Evolutionary conservation across 1,284 basidiomycete species (phyloP), one percentile per base, ranked within the genome.

Genomic region (Lentinus polychrous): DNA sequence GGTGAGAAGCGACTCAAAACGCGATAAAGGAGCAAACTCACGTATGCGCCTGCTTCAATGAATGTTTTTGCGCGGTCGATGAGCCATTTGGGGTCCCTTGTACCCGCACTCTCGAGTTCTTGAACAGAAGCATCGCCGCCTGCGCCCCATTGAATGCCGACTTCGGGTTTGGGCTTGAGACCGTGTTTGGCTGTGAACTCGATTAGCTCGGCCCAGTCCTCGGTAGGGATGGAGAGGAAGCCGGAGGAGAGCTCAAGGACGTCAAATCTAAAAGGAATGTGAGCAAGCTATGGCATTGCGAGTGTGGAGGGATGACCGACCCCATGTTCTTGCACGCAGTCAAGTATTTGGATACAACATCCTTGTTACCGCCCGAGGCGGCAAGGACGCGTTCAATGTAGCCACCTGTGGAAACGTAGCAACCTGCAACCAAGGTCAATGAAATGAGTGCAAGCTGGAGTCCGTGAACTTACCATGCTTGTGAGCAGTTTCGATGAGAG

Each of bases 211-310:
- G 68, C 60, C 72, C 70, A 75, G 49, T 64, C 74, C 8, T 71
- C 66, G 1, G 68, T 66, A 1, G 71, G 73, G 49, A 75, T 70
- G 22, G 71, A 72, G 22, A 75, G 58, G 54, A 76, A 74, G 12
- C 70, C 70, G 10, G 71, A 70, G 0, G 74, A 74, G 24, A 73
- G 57, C 55, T 72, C 69, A 2, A 73, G 52, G 5, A 74, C 70
- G 56, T 71, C 71, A 54, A 73, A 70, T 14, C 66, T 69, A 46
- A n/a, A 20, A 18, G 5, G 38, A 23, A 20, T 20, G 5, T 14
- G 17, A 6, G 39, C 12, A 6, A 37, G 12, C n/a, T 15, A 14
- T 6, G 39, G 8, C n/a, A 8, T 14, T 27, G 22, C 23, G 27
- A 31, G 7, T 8, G 11, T 22, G 27, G 20, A 15, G 23, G 14